Evolutionary conservation across 2,329 filamentous ascomycete genomes (phyloP).

Genomic region (Colletotrichum nymphaeae): DNA sequence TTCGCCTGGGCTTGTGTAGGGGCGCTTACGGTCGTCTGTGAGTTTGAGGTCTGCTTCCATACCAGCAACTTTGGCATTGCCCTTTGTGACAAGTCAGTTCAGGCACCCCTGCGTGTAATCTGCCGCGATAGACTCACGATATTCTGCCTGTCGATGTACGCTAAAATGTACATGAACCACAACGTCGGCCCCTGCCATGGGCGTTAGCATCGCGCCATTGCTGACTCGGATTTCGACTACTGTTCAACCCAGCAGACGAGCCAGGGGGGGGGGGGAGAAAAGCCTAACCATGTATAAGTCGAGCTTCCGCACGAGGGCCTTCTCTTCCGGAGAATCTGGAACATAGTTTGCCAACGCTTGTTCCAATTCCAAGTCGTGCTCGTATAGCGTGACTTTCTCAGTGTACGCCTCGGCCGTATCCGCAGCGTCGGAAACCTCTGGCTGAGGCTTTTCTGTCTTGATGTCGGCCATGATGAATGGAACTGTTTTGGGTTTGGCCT

Average conservation of each 20-base stretch:
- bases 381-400: neutral
- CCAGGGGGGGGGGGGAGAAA: neutral
- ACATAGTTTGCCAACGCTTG: conserved; percentile 22
- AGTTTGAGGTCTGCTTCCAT: conserved; percentile 58
- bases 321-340: conserved; percentile 29
- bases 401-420: conserved; percentile 16
- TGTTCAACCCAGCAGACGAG: neutral
- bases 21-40: conserved; percentile 45
- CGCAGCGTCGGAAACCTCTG: neutral
- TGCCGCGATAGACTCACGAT: conserved; percentile 27
- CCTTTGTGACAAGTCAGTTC: conserved; percentile 37
- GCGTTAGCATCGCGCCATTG: neutral
- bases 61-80: conserved; percentile 62
- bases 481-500: neutral
- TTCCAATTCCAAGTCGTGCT: conserved; percentile 18
- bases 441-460: conserved; percentile 5
- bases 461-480: conserved; percentile 10
- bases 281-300: conserved; percentile 41
- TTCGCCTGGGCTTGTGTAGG: neutral
- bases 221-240: neutral
- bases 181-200: conserved; percentile 39
- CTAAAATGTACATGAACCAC: conserved; percentile 45
- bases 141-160: conserved; percentile 41
- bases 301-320: conserved; percentile 42
- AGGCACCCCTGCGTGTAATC: conserved; percentile 42